Percentiles rank a stretch among this genome's conserved stretches.
Evolutionary conservation across 1,284 basidiomycete genomes (phyloP).

Genomic region (Tylopilus sp.): DNA sequence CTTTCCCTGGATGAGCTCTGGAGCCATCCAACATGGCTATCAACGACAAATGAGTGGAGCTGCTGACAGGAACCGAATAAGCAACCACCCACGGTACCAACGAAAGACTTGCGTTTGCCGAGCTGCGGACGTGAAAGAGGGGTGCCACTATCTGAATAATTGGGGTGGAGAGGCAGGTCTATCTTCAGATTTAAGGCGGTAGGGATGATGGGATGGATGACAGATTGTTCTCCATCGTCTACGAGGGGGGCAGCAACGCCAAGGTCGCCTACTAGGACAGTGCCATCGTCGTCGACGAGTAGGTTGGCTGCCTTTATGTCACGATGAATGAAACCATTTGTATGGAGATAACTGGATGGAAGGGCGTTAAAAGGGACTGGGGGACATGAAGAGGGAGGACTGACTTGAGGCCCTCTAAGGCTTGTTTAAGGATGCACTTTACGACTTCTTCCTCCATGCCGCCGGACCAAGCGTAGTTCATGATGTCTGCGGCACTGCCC

Average conservation of each 20-base stretch:
- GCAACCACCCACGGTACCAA: slow-evolving; percentile 68
- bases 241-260: slow-evolving; percentile 81
- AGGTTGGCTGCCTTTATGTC: slow-evolving; percentile 90
- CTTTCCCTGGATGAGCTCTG: slow-evolving; percentile 80
- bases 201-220: slow-evolving; percentile 10
- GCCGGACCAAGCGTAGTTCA: slow-evolving; percentile 79
- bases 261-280: slow-evolving; percentile 84
- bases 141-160: slow-evolving; percentile 5
- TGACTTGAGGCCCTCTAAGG: slow-evolving; percentile 79
- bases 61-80: background rate
- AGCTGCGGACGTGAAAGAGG: slow-evolving; percentile 39
- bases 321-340: slow-evolving; percentile 86
- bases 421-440: slow-evolving; percentile 78
- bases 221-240: slow-evolving; percentile 50
- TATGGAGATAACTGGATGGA: slow-evolving; percentile 67
- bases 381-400: slow-evolving; percentile 23
- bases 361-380: slow-evolving; percentile 2
- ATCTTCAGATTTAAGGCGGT: slow-evolving; percentile 35
- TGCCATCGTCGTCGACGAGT: slow-evolving; percentile 83
- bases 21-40: slow-evolving; percentile 92
- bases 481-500: slow-evolving; percentile 82
- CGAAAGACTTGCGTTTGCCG: slow-evolving; percentile 80
- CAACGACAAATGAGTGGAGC: background rate
- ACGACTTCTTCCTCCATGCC: slow-evolving; percentile 87
- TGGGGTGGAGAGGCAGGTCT: slow-evolving; percentile 27